Percentiles rank a stretch among this genome's conserved stretches.
Evolutionary conservation across 257 asterid genomes (phyloP).

Genomic region (Solanum chmielewskii): DNA sequence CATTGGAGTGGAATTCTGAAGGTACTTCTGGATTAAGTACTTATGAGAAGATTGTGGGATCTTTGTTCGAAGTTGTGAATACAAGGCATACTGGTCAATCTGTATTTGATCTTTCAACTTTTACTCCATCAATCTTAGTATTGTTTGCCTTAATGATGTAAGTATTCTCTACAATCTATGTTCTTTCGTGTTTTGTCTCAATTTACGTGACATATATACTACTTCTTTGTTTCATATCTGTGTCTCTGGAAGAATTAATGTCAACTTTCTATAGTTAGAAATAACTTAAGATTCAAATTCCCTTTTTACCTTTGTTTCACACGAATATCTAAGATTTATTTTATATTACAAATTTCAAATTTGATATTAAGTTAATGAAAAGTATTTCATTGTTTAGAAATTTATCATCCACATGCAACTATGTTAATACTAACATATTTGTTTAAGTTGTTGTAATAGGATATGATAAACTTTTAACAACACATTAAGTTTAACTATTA

Average conservation of each 20-base stretch:
- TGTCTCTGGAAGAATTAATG: neutral
- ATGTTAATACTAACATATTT: neutral
- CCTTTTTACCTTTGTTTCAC: neutral
- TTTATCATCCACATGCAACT: neutral
- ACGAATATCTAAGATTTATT: neutral
- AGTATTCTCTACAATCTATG: conserved; percentile 3
- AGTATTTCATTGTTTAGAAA: neutral
- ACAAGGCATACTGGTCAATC: conserved; percentile 48
- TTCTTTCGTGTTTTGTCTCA: neutral
- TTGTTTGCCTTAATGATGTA: conserved; percentile 39
- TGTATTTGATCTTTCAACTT: conserved; percentile 22
- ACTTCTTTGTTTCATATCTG: no score
- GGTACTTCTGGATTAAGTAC: conserved; percentile 7
- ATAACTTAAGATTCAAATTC: neutral
- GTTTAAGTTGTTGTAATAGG: neutral
- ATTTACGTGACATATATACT: neutral
- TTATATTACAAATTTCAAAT: neutral
- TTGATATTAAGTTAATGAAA: neutral
- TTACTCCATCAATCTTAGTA: conserved; percentile 27
- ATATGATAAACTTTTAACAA: neutral
- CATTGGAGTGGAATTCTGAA: conserved; percentile 27
- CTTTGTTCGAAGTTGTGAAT: conserved; percentile 37
- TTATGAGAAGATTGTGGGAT: conserved; percentile 35
- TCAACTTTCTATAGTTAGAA: neutral
- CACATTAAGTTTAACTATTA: neutral